Conservation (phyloP, 306 rosid genomes). For the Malus asiatica region DNA sequence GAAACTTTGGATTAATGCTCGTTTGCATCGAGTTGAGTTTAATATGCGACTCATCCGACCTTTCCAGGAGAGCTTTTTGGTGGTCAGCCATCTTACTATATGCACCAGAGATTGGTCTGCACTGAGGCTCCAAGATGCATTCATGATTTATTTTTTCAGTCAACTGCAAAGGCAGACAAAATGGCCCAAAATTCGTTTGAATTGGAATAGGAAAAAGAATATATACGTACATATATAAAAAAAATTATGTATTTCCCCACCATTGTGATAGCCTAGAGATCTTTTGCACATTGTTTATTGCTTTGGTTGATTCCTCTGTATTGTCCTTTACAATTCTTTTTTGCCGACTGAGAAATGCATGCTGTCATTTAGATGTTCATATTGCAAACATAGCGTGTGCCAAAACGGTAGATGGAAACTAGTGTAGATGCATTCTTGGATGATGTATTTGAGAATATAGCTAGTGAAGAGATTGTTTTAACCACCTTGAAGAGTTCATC, state of each 20-base stretch:
- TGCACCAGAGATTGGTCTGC: not conserved
- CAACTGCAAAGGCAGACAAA: not conserved
- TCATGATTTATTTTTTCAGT: not conserved
- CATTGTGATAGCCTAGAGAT: constrained; percentile 20
- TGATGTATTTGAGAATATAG: not conserved
- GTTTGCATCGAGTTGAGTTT: not conserved
- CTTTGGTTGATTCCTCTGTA: constrained; percentile 1
- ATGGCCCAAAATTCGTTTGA: not conserved
- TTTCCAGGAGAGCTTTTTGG: not conserved
- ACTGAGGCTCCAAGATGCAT: constrained; percentile 10
- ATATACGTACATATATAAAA: not conserved
- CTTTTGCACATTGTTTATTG: constrained; percentile 9
- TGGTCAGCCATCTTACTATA: not conserved
- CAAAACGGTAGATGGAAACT: not conserved
- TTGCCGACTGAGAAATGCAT: constrained; percentile 5
- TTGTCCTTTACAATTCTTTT: constrained; percentile 24
- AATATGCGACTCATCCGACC: not conserved
- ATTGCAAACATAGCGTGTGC: not conserved
- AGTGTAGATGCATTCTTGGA: not conserved
- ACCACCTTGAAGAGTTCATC: constrained; percentile 33
- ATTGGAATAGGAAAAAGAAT: not conserved
- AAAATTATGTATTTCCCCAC: not conserved
- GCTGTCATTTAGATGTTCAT: not conserved
- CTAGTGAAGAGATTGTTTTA: not conserved
- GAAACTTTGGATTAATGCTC: not conserved